Conservation (phyloP, 2,329 filamentous ascomycete species). For the Hawksworthiomyces lignivorus region DNA sequence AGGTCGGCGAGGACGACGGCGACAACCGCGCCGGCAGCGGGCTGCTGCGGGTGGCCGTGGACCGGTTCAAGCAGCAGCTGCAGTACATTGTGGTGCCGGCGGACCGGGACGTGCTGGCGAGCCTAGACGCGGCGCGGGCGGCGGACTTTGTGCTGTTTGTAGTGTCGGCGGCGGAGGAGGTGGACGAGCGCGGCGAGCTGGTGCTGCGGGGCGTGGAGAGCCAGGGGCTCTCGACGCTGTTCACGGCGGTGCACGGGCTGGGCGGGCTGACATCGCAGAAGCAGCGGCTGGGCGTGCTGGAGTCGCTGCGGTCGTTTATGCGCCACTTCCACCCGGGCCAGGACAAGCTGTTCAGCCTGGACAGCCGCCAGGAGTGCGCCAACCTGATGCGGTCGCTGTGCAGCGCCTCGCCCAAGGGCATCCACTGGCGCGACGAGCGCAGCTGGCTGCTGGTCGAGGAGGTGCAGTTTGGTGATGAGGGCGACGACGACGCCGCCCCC, state of each 20-base stretch:
- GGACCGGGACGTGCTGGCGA: slow-evolving; percentile 64
- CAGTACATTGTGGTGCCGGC: slow-evolving; percentile 64
- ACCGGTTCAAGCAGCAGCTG: slow-evolving; percentile 90
- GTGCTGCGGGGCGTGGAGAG: slow-evolving; percentile 83
- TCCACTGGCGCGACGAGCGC: slow-evolving; percentile 91
- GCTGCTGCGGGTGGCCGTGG: slow-evolving; percentile 57
- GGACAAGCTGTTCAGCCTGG: slow-evolving; percentile 83
- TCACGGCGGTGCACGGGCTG: slow-evolving; percentile 74
- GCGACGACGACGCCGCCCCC: slow-evolving; percentile 24
- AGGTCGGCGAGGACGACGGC: slow-evolving; percentile 49
- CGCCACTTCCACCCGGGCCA: slow-evolving; percentile 89
- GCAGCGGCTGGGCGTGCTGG: slow-evolving; percentile 64
- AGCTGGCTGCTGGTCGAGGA: slow-evolving; percentile 93
- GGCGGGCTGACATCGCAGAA: slow-evolving; percentile 74
- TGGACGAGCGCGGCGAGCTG: slow-evolving; percentile 76
- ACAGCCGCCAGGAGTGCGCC: slow-evolving; percentile 81
- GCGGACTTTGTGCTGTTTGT: slow-evolving; percentile 90
- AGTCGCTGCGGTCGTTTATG: slow-evolving; percentile 85
- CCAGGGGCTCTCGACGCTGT: slow-evolving; percentile 89
- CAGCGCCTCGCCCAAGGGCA: slow-evolving; percentile 83
- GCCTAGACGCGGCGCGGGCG: slow-evolving; percentile 76
- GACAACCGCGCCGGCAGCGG: slow-evolving; percentile 35
- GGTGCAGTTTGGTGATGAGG: slow-evolving; percentile 59
- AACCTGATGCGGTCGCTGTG: slow-evolving; percentile 89
- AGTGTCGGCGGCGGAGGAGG: slow-evolving; percentile 73